Evolutionary conservation across 495 filamentous ascomycete genomes (phyloP), one percentile per base, ranked within the genome.

Genomic region (Arthonia radiata): DNA sequence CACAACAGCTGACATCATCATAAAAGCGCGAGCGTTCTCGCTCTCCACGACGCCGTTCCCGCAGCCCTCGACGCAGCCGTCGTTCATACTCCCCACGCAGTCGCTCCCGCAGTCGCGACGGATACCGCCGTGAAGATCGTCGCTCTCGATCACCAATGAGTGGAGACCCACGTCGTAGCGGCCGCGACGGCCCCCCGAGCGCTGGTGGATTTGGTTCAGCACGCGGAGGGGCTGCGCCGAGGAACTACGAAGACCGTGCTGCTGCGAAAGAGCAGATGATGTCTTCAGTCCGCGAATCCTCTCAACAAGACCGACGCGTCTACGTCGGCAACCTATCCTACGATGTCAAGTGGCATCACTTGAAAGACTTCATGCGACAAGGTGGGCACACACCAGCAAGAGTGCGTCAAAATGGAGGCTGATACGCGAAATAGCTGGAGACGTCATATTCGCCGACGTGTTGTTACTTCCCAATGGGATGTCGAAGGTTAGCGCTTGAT

Each of bases 381-480:
- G 86, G 86, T 94, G 52, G 57, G 74, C 61, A 36, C n/a, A n/a
- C n/a, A n/a, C n/a, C n/a, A n/a, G n/a, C n/a, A n/a, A n/a, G n/a
- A n/a, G n/a, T n/a, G n/a, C n/a, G n/a, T n/a, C n/a, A n/a, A n/a
- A n/a, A n/a, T n/a, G n/a, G n/a, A n/a, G n/a, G n/a, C n/a, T n/a
- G n/a, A n/a, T n/a, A n/a, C n/a, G n/a, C n/a, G n/a, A n/a, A n/a
- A 43, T 51, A 97, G 86, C 86, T 61, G 86, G 86, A 65, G 86
- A 94, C 50, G 89, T 94, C 56, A 69, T 94, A 59, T 97, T 89
- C 57, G 86, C 86, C 67, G 86, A 97, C 66, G 83, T 97, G 46
- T 73, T 97, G 53, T 65, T 91, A 53, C 81, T 97, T 80, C 89
- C 89, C 48, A 97, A 97, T 69, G 86, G 86, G 80, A 97, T 97